Evolutionary conservation across 805 yeast species (phyloP).

Genomic region (Metschnikowia lochheadii): DNA sequence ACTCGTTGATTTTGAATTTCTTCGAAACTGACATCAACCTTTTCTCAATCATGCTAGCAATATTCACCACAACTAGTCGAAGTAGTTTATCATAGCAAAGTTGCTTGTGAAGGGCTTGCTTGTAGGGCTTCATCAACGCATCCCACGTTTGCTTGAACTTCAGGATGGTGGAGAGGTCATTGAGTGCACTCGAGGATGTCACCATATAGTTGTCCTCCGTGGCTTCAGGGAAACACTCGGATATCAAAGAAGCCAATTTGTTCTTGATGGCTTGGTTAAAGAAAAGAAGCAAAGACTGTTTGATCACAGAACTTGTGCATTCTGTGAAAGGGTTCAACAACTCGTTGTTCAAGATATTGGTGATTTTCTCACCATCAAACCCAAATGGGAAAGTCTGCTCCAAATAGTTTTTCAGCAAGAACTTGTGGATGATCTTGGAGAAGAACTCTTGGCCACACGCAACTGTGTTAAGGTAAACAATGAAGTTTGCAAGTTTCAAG

Average conservation of each 20-base stretch:
- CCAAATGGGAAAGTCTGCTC: slow-evolving; percentile 33
- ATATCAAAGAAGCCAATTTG: slow-evolving; percentile 39
- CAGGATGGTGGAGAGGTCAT: slow-evolving; percentile 33
- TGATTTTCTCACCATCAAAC: slow-evolving; percentile 31
- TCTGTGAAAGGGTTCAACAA: slow-evolving; percentile 27
- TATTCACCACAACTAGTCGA: slow-evolving; percentile 45
- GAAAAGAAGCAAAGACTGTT: slow-evolving; percentile 40
- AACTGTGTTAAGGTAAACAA: slow-evolving; percentile 70
- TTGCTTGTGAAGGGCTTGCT: slow-evolving; percentile 47
- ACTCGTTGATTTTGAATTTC: slow-evolving; percentile 59
- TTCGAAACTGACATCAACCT: slow-evolving; percentile 63
- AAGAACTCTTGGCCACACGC: slow-evolving; percentile 60
- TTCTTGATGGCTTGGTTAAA: slow-evolving; percentile 47
- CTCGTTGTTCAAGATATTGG: slow-evolving; percentile 27
- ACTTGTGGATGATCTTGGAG: slow-evolving; percentile 45
- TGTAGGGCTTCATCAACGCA: slow-evolving; percentile 59
- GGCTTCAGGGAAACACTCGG: slow-evolving; percentile 40
- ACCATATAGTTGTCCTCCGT: slow-evolving; percentile 29
- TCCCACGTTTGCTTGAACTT: slow-evolving; percentile 66
- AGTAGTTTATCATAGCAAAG: slow-evolving; percentile 50
- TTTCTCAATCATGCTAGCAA: slow-evolving; percentile 25
- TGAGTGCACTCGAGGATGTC: slow-evolving; percentile 24
- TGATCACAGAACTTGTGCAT: slow-evolving; percentile 29
- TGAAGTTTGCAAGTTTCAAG: slow-evolving; percentile 52
- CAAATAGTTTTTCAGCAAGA: slow-evolving; percentile 25